Conservation (phyloP, 805 yeast species). For the Nakazawaea pomicola region DNA sequence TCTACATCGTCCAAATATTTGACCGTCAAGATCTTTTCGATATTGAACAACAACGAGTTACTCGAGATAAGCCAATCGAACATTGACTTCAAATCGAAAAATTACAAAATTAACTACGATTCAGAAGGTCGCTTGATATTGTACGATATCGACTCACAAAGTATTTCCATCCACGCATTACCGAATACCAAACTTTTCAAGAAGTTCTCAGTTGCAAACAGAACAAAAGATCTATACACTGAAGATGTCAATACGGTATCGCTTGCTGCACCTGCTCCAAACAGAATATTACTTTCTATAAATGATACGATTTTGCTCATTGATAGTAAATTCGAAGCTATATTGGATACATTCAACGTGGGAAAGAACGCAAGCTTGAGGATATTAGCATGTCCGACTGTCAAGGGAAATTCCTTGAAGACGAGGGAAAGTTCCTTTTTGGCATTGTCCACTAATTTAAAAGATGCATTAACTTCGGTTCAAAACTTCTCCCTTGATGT, state of each 20-base stretch:
- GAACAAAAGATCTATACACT: slow-evolving; percentile 20
- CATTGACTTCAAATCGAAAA: slow-evolving; percentile 15
- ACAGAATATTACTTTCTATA: slow-evolving; percentile 39
- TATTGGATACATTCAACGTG: slow-evolving; percentile 24
- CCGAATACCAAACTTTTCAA: slow-evolving; percentile 28
- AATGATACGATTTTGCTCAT: slow-evolving; percentile 36
- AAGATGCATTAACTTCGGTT: slow-evolving; percentile 38
- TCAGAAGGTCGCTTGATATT: slow-evolving; percentile 25
- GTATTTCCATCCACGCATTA: slow-evolving; percentile 23
- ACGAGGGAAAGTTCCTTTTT: slow-evolving; percentile 37
- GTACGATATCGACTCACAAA: slow-evolving; percentile 16
- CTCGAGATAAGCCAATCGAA: slow-evolving; percentile 24
- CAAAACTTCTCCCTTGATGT: slow-evolving; percentile 47
- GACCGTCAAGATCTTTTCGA: slow-evolving; percentile 20
- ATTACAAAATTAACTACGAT: slow-evolving; percentile 20
- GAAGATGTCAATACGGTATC: slow-evolving; percentile 22
- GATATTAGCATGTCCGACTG: slow-evolving; percentile 26
- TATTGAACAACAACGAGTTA: slow-evolving; percentile 20
- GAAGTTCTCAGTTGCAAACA: slow-evolving; percentile 20
- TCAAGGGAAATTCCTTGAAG: slow-evolving; percentile 38
- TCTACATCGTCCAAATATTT: slow-evolving; percentile 13
- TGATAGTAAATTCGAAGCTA: slow-evolving; percentile 39
- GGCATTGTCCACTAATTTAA: slow-evolving; percentile 34
- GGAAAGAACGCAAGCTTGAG: not conserved
- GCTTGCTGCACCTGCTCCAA: slow-evolving; percentile 35